Evolutionary conservation across 1,139 yeast species (phyloP).

Genomic region (Tardiomyces digboiensis): DNA sequence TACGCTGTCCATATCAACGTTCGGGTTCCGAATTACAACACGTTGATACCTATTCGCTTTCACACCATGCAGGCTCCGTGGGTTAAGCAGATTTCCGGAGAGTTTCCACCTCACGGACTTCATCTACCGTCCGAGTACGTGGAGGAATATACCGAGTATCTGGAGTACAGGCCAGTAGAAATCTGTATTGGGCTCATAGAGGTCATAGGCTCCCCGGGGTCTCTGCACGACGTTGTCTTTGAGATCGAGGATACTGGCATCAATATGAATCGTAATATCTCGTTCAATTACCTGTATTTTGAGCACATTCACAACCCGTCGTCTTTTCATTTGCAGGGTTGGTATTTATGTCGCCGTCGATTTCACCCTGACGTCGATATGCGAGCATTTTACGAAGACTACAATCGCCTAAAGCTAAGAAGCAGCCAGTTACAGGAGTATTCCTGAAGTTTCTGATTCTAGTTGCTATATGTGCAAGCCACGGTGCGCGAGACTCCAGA

Average conservation of each 20-base stretch:
- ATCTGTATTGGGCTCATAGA: constrained; percentile 44
- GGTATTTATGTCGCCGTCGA: not conserved
- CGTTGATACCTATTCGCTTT: constrained; percentile 15
- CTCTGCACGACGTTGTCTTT: constrained; percentile 28
- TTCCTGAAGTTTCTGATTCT: too few species aligned
- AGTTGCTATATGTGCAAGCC: too few species aligned
- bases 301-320: constrained; percentile 14
- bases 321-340: not conserved
- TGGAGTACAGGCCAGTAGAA: constrained; percentile 42
- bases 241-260: constrained; percentile 53
- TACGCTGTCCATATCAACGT: constrained; percentile 17
- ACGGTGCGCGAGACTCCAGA: too few species aligned
- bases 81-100: constrained; percentile 7
- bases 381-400: not conserved
- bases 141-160: constrained; percentile 39
- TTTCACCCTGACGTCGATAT: not conserved
- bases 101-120: constrained; percentile 8
- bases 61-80: constrained; percentile 5
- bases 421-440: too few species aligned
- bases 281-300: constrained; percentile 50
- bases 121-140: constrained; percentile 43
- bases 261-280: constrained; percentile 44
- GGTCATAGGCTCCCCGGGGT: constrained; percentile 27
- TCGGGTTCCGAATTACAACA: constrained; percentile 12
- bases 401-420: not conserved